phyloP scores from a whole-genome alignment of 805 yeast species.

The Lipomyces yamanashiensis region DNA sequence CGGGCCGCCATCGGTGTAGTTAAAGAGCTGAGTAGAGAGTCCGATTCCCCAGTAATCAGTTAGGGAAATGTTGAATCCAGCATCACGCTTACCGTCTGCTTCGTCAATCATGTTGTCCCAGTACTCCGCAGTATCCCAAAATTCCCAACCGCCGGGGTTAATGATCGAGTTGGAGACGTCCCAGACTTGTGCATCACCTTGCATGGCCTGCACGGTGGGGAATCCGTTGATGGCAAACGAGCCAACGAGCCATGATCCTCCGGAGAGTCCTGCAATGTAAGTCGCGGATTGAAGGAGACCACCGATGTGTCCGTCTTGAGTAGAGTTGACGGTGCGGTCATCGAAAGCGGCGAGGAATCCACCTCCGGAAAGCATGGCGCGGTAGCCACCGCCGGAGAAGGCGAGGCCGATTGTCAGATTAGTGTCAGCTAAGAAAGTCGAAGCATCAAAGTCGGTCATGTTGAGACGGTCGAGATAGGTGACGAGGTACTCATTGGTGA shows the following conservation, averaged over 20 bases:
- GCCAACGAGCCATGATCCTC: constrained; percentile 74
- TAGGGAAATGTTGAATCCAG: constrained; percentile 70
- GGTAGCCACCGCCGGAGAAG: constrained; percentile 86
- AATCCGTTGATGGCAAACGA: constrained; percentile 52
- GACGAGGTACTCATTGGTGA: constrained; percentile 42
- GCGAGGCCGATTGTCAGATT: constrained; percentile 50
- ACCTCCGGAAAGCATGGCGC: constrained; percentile 64
- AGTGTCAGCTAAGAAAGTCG: constrained; percentile 33
- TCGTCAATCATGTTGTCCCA: constrained; percentile 52
- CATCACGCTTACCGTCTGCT: constrained; percentile 55
- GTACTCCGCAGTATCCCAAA: constrained; percentile 57
- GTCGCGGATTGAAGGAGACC: constrained; percentile 60
- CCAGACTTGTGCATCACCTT: constrained; percentile 42
- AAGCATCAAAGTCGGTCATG: constrained; percentile 50
- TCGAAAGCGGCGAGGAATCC: constrained; percentile 62
- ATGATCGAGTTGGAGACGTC: constrained; percentile 40
- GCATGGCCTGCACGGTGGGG: constrained; percentile 43
- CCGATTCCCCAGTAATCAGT: constrained; percentile 85
- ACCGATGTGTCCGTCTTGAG: constrained; percentile 48
- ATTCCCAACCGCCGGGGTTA: constrained; percentile 35
- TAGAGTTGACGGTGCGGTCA: constrained; percentile 48
- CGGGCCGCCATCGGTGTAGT: constrained; percentile 59
- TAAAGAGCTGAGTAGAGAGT: constrained; percentile 73
- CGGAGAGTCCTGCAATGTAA: constrained; percentile 69
- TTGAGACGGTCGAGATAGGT: constrained; percentile 53